phyloP scores from a whole-genome alignment of 305 asterid genomes.

The Fraxinus floribunda region DNA sequence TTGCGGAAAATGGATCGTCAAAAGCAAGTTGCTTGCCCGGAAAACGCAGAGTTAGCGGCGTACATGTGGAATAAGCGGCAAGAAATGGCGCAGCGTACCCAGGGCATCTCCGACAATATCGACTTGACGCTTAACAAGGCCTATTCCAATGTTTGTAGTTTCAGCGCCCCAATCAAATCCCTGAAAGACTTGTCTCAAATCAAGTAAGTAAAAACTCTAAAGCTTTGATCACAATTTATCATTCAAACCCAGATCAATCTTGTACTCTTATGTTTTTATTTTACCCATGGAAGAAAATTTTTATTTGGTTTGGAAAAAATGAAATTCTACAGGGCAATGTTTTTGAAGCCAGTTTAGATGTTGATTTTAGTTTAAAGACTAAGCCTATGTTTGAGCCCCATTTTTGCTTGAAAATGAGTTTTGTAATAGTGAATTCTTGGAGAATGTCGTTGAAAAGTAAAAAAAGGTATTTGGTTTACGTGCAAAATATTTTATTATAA shows the following conservation, averaged over 20 bases:
- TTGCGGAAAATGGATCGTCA: conserved; percentile 42
- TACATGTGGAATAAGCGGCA: conserved; percentile 60
- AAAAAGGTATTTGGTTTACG: not conserved
- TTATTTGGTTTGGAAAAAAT: not conserved
- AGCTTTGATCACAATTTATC: not conserved
- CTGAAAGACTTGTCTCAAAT: conserved; percentile 64
- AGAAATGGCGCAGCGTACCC: conserved; percentile 60
- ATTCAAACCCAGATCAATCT: not conserved
- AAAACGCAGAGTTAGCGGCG: conserved; percentile 65
- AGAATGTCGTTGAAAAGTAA: too few relatives aligned
- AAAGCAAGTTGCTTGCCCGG: conserved; percentile 51
- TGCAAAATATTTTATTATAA: not conserved
- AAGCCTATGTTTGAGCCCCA: not conserved
- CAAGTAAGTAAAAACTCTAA: conserved; percentile 52
- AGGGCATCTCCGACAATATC: conserved; percentile 75
- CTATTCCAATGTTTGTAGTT: conserved; percentile 60
- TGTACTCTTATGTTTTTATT: not conserved
- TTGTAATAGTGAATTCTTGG: not conserved
- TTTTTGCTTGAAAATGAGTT: not conserved
- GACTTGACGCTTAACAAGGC: conserved; percentile 66
- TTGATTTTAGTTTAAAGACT: conserved; percentile 2
- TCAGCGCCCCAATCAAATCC: conserved; percentile 53
- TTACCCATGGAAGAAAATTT: not conserved
- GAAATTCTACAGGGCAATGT: not conserved
- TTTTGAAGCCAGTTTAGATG: not conserved